Conservation (phyloP, 352 stramenopile species). For the Globisporangium carolinianum region DNA sequence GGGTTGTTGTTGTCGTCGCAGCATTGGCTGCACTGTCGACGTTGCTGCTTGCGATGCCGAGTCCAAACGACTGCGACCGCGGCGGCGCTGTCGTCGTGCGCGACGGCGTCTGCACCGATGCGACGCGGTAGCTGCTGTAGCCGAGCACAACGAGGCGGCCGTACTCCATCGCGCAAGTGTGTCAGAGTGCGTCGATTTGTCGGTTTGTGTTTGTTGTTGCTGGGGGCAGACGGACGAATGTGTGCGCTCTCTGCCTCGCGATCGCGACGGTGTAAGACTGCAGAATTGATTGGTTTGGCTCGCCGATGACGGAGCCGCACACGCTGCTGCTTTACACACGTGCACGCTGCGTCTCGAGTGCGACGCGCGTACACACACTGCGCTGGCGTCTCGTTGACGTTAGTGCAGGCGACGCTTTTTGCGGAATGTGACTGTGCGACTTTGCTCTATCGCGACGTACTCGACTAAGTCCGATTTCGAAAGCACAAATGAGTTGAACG, state of each 20-base stretch:
- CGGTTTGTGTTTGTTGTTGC: background rate
- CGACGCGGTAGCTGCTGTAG: constrained; percentile 81
- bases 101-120: constrained; percentile 21
- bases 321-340: background rate
- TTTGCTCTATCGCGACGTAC: too few species aligned
- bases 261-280: too few species aligned
- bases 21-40: background rate
- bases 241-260: background rate
- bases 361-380: too few species aligned
- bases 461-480: too few species aligned
- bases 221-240: background rate
- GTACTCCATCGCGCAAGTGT: constrained; percentile 53
- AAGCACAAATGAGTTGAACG: too few species aligned
- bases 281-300: background rate
- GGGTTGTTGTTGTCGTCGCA: background rate
- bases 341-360: background rate
- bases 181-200: background rate
- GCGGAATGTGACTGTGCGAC: too few species aligned
- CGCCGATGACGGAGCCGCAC: too few species aligned
- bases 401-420: too few species aligned
- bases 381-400: too few species aligned
- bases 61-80: constrained; percentile 25
- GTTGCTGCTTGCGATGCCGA: constrained; percentile 10
- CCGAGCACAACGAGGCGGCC: constrained; percentile 76
- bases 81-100: constrained; percentile 14